Conservation (phyloP, 306 rosid species). For the Medicago truncatula region DNA sequence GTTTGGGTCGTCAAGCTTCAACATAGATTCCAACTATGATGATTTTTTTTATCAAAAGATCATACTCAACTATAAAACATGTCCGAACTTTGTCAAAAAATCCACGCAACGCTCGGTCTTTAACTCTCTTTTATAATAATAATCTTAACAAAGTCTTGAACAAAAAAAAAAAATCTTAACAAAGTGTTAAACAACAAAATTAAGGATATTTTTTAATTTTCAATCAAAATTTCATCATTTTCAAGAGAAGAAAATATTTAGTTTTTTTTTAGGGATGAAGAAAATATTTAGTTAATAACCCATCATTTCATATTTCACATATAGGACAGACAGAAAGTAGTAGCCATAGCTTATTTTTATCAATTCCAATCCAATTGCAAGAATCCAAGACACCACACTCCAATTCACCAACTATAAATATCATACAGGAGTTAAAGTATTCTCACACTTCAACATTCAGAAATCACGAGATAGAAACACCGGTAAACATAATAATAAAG, state of each 20-base stretch:
- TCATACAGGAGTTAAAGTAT: conserved; percentile 36
- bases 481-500: background rate
- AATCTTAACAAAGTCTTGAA: too few relatives aligned
- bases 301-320: conserved; percentile 9
- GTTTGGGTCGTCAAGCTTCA: too few relatives aligned
- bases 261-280: too few relatives aligned
- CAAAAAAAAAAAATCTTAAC: too few relatives aligned
- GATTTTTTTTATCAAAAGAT: too few relatives aligned
- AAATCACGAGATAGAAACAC: conserved; percentile 34
- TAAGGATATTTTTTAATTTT: too few relatives aligned
- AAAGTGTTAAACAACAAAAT: too few relatives aligned
- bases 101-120: too few relatives aligned
- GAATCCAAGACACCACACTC: conserved; percentile 30
- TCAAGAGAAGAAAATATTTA: background rate
- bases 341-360: background rate
- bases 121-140: too few relatives aligned
- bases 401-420: conserved; percentile 58
- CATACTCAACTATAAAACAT: too few relatives aligned
- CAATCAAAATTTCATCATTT: background rate
- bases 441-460: conserved; percentile 43
- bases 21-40: too few relatives aligned
- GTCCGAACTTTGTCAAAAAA: too few relatives aligned
- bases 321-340: conserved; percentile 45
- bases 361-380: conserved; percentile 33
- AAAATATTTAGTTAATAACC: background rate